A percentile compares a stretch with the other conserved stretches of the same genome.
These are phyloP conservation scores for Scheffersomyces ergatensis DNA, from an alignment of 805 yeast species.

Conservation along the genomic window DNA sequence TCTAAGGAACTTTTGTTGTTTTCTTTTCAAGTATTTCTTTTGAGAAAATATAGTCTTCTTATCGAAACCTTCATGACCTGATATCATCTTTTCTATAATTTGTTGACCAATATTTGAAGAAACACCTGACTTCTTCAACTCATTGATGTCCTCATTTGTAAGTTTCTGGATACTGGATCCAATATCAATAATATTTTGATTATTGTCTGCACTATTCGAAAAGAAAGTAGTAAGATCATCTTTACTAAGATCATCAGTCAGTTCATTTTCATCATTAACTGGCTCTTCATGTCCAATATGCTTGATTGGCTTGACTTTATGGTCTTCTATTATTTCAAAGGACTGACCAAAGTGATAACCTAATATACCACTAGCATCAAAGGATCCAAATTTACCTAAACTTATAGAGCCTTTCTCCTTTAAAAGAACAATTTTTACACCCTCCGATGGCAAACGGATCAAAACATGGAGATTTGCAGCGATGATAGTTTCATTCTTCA, in stretches of 20 bases:
- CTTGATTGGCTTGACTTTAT: constrained; percentile 47
- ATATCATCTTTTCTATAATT: constrained; percentile 78
- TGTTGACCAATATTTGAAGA: constrained; percentile 64
- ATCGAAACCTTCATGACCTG: constrained; percentile 81
- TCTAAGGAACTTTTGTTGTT: constrained; percentile 86
- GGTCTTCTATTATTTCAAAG: constrained; percentile 72
- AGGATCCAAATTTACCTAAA: constrained; percentile 91
- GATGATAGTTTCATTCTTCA: too few species aligned
- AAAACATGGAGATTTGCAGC: constrained; percentile 54
- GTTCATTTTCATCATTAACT: constrained; percentile 27
- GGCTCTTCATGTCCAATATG: constrained; percentile 20
- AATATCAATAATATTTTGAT: constrained; percentile 64
- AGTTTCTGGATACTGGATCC: constrained; percentile 73
- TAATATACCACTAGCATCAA: constrained; percentile 67
- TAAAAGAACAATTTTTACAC: constrained; percentile 69
- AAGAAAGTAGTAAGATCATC: constrained; percentile 37
- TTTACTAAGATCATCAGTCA: constrained; percentile 34
- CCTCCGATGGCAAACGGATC: constrained; percentile 78
- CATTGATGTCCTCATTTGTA: constrained; percentile 78
- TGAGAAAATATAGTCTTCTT: constrained; percentile 88
- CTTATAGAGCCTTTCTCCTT: constrained; percentile 58
- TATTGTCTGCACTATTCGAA: constrained; percentile 52
- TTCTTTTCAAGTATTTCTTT: constrained; percentile 86
- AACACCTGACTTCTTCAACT: constrained; percentile 69
- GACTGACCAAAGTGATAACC: constrained; percentile 88